Conservation (phyloP, 2,329 filamentous ascomycete species). For the Fusarium staphyleae region DNA sequence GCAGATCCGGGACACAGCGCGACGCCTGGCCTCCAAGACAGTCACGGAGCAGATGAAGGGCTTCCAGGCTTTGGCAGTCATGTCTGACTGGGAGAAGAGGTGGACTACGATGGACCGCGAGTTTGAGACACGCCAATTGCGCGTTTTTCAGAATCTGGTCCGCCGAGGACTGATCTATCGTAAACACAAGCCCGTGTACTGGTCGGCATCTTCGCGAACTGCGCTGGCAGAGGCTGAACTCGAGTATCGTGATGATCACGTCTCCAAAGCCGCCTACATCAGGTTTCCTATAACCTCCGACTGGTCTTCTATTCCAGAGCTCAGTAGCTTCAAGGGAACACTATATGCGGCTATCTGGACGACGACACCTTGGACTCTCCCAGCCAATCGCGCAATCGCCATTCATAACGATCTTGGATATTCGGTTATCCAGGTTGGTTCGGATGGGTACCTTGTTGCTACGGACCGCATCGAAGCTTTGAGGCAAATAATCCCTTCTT, state of each 20-base stretch:
- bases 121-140: constrained; percentile 78
- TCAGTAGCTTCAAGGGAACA: constrained; percentile 53
- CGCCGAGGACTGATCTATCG: constrained; percentile 77
- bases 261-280: constrained; percentile 78
- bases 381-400: constrained; percentile 89
- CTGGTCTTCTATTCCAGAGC: constrained; percentile 42
- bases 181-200: constrained; percentile 83
- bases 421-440: constrained; percentile 64
- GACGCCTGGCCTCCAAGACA: constrained; percentile 71
- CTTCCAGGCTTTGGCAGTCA: constrained; percentile 77
- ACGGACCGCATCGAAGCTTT: constrained; percentile 71
- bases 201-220: constrained; percentile 80
- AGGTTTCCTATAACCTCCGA: constrained; percentile 72
- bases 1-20: constrained; percentile 69
- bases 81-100: constrained; percentile 79
- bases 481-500: constrained; percentile 57
- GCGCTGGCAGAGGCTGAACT: constrained; percentile 85
- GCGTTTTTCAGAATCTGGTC: constrained; percentile 78
- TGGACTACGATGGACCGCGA: constrained; percentile 81
- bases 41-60: constrained; percentile 75
- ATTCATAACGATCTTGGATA: constrained; percentile 80
- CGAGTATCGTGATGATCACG: constrained; percentile 79
- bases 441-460: constrained; percentile 73
- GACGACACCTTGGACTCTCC: constrained; percentile 96
- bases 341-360: constrained; percentile 95